Conservation (phyloP, 192 early-diverging fungal genomes). For the Mortierella hygrophila region DNA sequence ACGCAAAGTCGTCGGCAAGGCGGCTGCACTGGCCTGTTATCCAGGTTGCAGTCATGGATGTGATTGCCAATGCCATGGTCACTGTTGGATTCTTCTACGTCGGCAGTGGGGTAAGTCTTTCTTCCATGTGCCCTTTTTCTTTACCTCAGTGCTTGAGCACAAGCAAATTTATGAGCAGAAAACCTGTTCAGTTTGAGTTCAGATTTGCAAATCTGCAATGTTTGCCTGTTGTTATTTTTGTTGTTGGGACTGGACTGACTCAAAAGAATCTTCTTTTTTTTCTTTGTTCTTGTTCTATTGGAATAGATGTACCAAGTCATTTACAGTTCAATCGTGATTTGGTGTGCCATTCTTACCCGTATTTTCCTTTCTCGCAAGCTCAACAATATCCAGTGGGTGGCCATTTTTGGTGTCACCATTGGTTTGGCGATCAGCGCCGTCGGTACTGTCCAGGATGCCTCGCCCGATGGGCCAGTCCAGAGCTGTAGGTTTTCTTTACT, state of each 20-base stretch:
- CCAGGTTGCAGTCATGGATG: conserved; percentile 61
- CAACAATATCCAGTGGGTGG: conserved; percentile 63
- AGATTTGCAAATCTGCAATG: neutral
- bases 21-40: conserved; percentile 43
- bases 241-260: neutral
- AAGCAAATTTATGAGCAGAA: neutral
- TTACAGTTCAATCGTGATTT: conserved; percentile 72
- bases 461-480: conserved; percentile 45
- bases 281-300: conserved; percentile 1
- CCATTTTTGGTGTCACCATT: conserved; percentile 66
- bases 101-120: conserved; percentile 67
- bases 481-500: conserved; percentile 29
- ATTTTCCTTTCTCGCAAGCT: conserved; percentile 65
- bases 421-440: conserved; percentile 67
- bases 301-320: conserved; percentile 73
- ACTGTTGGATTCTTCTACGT: conserved; percentile 70
- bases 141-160: neutral
- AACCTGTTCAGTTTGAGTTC: neutral
- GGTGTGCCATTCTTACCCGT: conserved; percentile 71
- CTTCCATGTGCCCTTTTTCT: neutral
- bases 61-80: conserved; percentile 65
- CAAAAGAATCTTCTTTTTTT: conserved; percentile 1
- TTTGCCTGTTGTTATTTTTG: neutral
- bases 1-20: neutral
- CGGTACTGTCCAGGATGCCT: conserved; percentile 46